Base-by-base conservation (phyloP, 306 rosid species). In the Rosa persica region DNA sequence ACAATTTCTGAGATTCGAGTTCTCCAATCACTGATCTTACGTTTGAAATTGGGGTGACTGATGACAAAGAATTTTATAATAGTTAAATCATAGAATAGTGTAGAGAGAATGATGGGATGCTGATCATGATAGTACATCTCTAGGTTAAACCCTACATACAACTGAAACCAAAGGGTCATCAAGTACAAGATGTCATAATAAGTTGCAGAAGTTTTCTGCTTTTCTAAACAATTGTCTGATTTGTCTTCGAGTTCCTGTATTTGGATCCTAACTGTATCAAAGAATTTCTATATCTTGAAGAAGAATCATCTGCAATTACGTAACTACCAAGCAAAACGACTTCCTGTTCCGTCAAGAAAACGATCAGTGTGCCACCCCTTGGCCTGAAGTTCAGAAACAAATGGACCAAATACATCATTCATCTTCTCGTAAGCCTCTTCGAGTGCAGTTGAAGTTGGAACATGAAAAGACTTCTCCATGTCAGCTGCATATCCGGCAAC, bases 311-410 rank as follows among this genome's bases (percentile, higher is more conserved):
- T 57, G 60, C 8, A 12, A 12, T 76, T 69, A 27, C 23, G n/a
- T 46, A 4, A 52, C 69, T 84, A 88, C 30, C 84, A 86, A 0
- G 94, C 81, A 77, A 92, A 94, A 83, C 96, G 92, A 70, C 87
- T 84, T 73, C 98, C 97, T 58, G 85, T 87, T 67, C 96, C 98
- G 48, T 90, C 92, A 17, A 94, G 89, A 88, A 94, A 94, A 47
- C 93, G 93, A 79, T 94, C 97, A n/a, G 98, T 90, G 81, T 94
- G 89, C 98, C 98, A 94, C 61, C 97, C 97, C 85, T 88, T 92
- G 85, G 81, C 89, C 84, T 89, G 97, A 39, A 94, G 78, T 80
- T 85, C 89, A 60, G 78, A 85, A 40, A 94, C 76, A 83, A 94
- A 92, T 6, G 90, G 80, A 79, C 76, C 83, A 77, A 87, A 88